These are phyloP conservation scores for Xanthoceras sorbifolium DNA, from an alignment of 345 rosid genomes.

Conservation along the genomic window DNA sequence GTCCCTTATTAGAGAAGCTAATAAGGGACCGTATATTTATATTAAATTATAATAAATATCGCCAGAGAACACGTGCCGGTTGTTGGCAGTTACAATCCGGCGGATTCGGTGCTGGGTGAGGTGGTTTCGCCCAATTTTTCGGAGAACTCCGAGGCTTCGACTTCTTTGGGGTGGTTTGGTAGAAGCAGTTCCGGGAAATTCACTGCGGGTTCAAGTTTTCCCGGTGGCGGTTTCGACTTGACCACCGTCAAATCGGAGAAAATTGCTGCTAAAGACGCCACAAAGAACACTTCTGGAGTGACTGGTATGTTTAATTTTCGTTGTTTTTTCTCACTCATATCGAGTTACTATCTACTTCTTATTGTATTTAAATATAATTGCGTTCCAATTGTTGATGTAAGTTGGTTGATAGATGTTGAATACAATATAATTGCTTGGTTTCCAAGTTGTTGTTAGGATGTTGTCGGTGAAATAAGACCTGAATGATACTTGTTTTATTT, in stretches of 20 bases:
- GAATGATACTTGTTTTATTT: no score
- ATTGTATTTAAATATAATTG: no score
- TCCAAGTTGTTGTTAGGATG: no score
- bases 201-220: constrained; percentile 57
- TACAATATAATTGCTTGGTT: no score
- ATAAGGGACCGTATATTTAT: no score
- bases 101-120: constrained; percentile 54
- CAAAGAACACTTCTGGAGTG: constrained; percentile 17
- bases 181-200: constrained; percentile 57
- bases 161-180: constrained; percentile 49
- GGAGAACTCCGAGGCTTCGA: constrained; percentile 60
- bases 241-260: constrained; percentile 37
- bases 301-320: constrained; percentile 32
- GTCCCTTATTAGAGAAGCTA: no score
- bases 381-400: no score
- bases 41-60: no score
- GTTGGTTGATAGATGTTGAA: no score
- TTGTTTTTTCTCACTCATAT: no score
- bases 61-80: constrained; percentile 33
- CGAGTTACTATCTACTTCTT: no score
- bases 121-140: constrained; percentile 48
- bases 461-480: no score
- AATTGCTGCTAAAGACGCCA: constrained; percentile 11
- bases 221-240: constrained; percentile 75
- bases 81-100: constrained; percentile 64